Evolutionary conservation across 768 basidiomycete species (phyloP), one percentile per base, ranked within the genome.

Genomic region (Royoungia palumana): DNA sequence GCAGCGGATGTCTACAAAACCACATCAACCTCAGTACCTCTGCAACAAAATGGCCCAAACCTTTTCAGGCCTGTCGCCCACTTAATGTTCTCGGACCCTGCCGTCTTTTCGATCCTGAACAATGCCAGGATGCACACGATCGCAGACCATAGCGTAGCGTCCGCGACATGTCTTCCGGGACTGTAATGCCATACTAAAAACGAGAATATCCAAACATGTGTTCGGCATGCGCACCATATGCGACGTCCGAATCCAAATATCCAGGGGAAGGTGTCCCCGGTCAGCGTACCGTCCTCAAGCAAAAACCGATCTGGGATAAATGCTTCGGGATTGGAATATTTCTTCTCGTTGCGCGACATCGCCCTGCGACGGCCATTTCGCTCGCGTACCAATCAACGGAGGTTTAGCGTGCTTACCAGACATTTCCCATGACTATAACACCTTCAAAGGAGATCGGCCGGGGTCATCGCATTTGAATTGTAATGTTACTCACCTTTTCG

Each of bases 221-320:
- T 6, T 14, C n/a, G 24, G 20, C n/a, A 43, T n/a, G n/a, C 44
- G 22, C 12, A 63, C 57, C 61, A 63, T 20, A 57, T 47, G 11
- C 56, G 53, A 35, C 51, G 56, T 1, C 61, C 62, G 14, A 64
- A 63, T 7, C 59, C 62, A 44, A 62, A 62, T 2, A 5, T 4
- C 44, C 53, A 56, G 1, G 43, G 1, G 24, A 57, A 5, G 7
- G 27, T 50, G 37, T 59, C 57, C 0, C 53, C 52, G n/a, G 48
- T 56, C 24, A 62, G 30, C 4, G 51, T 46, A 8, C 60, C 60
- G 6, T 62, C 57, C 3, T 14, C 20, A 0, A 11, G 35, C 28
- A 70, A 64, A 50, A 70, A 75, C 5, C 74, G 57, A 11, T 71
- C 74, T 3, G 74, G 74, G n/a, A 59, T 56, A 59, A 73, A 75